Conservation (phyloP, 1,284 basidiomycete species). For the Pterula multifida region DNA sequence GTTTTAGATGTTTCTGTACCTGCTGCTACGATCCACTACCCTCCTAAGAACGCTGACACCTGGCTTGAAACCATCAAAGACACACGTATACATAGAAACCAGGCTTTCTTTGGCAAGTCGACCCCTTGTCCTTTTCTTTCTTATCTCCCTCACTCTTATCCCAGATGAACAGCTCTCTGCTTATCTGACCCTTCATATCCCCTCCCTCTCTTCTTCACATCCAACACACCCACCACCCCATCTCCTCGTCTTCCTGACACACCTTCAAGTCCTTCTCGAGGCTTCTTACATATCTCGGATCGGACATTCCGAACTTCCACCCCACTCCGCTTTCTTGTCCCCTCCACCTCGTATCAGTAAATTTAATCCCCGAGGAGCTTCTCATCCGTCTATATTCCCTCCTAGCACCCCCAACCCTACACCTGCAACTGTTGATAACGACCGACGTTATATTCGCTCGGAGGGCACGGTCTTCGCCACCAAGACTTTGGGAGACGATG, state of each 20-base stretch:
- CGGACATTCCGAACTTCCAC: conserved; percentile 11
- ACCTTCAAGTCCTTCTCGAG: conserved; percentile 68
- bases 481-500: conserved; percentile 58
- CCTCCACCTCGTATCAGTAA: conserved; percentile 35
- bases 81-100: conserved; percentile 31
- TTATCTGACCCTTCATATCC: conserved; percentile 43
- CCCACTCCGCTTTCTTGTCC: conserved; percentile 27
- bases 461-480: conserved; percentile 67
- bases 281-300: conserved; percentile 67
- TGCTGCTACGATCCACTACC: conserved; percentile 48
- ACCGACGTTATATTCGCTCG: conserved; percentile 60
- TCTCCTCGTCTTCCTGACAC: conserved; percentile 54
- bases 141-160: conserved; percentile 9
- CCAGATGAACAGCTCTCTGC: conserved; percentile 67
- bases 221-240: conserved; percentile 35
- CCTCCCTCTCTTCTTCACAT: conserved; percentile 24
- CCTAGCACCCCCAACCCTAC: conserved; percentile 67
- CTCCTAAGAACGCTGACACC: conserved; percentile 32
- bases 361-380: conserved; percentile 19
- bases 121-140: conserved; percentile 7
- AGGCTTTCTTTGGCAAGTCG: conserved; percentile 65
- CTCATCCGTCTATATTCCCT: conserved; percentile 56
- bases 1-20: conserved; percentile 57
- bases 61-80: conserved; percentile 42
- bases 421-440: conserved; percentile 52